These are phyloP conservation scores for Pseudogymnoascus pannorum DNA, from an alignment of 2,329 filamentous ascomycete genomes.

Conservation along the genomic window DNA sequence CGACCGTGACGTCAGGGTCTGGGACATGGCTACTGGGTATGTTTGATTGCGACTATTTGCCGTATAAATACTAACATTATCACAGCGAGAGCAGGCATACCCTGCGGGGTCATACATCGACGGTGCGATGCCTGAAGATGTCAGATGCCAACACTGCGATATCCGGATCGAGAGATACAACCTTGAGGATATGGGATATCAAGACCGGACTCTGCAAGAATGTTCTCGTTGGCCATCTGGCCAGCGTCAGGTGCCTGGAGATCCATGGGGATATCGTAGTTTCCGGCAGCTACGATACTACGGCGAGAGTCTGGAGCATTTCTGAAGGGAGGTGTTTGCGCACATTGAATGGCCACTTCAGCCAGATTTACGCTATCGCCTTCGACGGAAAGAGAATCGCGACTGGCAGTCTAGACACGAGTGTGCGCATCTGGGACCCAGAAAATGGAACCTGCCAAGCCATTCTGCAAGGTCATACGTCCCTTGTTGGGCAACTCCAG, in stretches of 20 bases:
- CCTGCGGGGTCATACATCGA: slow-evolving; percentile 90
- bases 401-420: slow-evolving; percentile 92
- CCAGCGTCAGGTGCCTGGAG: slow-evolving; percentile 88
- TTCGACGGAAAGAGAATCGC: slow-evolving; percentile 92
- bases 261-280: slow-evolving; percentile 96
- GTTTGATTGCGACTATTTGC: slow-evolving; percentile 29
- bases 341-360: slow-evolving; percentile 89
- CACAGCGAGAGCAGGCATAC: slow-evolving; percentile 67
- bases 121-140: slow-evolving; percentile 96
- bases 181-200: slow-evolving; percentile 91
- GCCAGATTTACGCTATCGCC: slow-evolving; percentile 96
- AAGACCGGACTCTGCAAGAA: slow-evolving; percentile 80
- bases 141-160: slow-evolving; percentile 89
- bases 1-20: slow-evolving; percentile 92
- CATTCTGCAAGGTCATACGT: slow-evolving; percentile 93
- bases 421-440: slow-evolving; percentile 94
- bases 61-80: slow-evolving; percentile 23
- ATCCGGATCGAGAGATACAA: slow-evolving; percentile 92
- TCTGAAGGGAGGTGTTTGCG: slow-evolving; percentile 88
- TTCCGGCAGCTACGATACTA: slow-evolving; percentile 97
- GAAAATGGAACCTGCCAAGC: slow-evolving; percentile 65
- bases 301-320: slow-evolving; percentile 95
- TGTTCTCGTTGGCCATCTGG: slow-evolving; percentile 88
- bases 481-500: slow-evolving; percentile 90
- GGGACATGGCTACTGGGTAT: slow-evolving; percentile 91